Base-by-base conservation (phyloP, 768 basidiomycete genomes). In the Lanmaoa rubissima region DNA sequence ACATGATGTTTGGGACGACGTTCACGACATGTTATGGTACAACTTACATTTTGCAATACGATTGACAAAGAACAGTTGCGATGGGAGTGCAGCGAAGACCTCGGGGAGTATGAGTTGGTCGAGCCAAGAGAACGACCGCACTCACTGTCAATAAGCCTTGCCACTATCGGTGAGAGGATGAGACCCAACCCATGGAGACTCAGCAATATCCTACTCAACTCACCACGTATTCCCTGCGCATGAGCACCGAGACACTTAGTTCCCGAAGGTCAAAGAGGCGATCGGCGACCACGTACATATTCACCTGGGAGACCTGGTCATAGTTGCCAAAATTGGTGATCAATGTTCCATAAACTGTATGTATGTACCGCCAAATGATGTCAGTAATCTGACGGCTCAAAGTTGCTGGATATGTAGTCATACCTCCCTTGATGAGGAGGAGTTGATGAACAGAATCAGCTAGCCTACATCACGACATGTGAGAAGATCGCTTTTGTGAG, bases 41-140 rank as follows among this genome's bases (percentile, higher is more conserved):
- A 35, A 51, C 64, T 32, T 46, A 66, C 63, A 64, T 39, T 56
- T 65, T 21, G 54, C 48, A 24, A 64, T 64, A 3, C 64, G 64
- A 32, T 59, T 46, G 21, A 64, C 44, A 32, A 64, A 64, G 48
- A 64, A 64, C 10, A 64, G 34, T 21, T 64, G 63, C 0, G 64
- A 51, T 7, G 64, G 60, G 13, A 65, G 51, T 34, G 63, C 60
- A 11, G 62, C 60, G 14, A 66, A 34, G 2, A 21, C 41, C 63
- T 64, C 36, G n/a, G 0, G 14, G 10, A 5, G 0, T 11, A 28
- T 53, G n/a, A 28, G n/a, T n/a, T 8, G 41, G 26, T 3, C n/a
- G 8, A 21, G 8, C n/a, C 24, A 7, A 21, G 21, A 34, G 16
- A 50, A 50, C 11, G 19, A 51, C 13, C 5, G 9, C n/a, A 17